phyloP scores from a whole-genome alignment of 495 filamentous ascomycete species.

The Aspergillus egyptiacus region DNA sequence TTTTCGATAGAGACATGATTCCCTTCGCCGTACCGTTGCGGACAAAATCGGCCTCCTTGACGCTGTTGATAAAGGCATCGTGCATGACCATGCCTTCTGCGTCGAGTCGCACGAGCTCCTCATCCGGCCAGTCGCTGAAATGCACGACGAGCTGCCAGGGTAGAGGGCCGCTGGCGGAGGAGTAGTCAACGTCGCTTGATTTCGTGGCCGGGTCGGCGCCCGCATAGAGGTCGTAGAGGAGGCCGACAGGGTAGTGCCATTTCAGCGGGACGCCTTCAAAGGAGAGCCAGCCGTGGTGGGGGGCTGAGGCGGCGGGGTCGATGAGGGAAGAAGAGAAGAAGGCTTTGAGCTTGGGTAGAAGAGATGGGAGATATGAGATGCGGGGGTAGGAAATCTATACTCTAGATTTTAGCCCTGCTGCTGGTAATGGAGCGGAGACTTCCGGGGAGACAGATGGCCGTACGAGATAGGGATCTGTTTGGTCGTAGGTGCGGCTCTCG shows the following conservation, averaged over 20 bases:
- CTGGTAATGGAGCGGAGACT: neutral
- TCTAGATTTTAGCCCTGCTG: slow-evolving; percentile 13
- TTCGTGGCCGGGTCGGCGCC: slow-evolving; percentile 53
- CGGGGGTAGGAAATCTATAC: slow-evolving; percentile 47
- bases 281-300: slow-evolving; percentile 63
- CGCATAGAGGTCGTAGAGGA: slow-evolving; percentile 83
- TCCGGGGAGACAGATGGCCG: neutral
- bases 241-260: slow-evolving; percentile 81
- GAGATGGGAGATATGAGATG: slow-evolving; percentile 59
- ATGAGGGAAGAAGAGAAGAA: slow-evolving; percentile 77
- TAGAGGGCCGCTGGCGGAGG: slow-evolving; percentile 34
- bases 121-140: slow-evolving; percentile 68
- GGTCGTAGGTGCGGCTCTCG: slow-evolving; percentile 49
- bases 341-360: slow-evolving; percentile 68
- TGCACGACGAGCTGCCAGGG: slow-evolving; percentile 78
- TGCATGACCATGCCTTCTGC: slow-evolving; percentile 54
- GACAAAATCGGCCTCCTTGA: slow-evolving; percentile 93
- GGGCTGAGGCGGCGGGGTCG: slow-evolving; percentile 45
- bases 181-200: slow-evolving; percentile 3
- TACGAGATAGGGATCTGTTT: slow-evolving; percentile 52
- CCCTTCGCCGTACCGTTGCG: slow-evolving; percentile 85
- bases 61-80: slow-evolving; percentile 88
- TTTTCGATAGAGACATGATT: slow-evolving; percentile 87
- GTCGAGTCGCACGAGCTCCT: slow-evolving; percentile 61
- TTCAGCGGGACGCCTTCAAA: slow-evolving; percentile 75